These are phyloP conservation scores for Dendrocalamus latiflorus DNA, from an alignment of 202 grass and related monocot species.

Conservation along the genomic window DNA sequence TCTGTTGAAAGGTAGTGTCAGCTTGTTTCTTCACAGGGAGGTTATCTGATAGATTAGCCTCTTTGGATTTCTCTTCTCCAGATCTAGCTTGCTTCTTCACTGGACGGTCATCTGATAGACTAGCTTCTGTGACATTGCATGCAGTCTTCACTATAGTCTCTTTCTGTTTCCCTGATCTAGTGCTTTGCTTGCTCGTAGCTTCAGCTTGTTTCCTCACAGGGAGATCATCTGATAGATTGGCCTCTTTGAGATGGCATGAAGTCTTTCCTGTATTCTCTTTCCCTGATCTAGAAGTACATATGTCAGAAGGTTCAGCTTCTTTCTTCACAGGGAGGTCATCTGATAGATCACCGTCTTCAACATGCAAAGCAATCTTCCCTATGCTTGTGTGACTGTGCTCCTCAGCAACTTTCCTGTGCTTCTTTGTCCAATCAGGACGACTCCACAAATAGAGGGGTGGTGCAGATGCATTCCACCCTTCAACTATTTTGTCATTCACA, in stretches of 20 bases:
- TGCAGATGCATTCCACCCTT: slow-evolving; percentile 77
- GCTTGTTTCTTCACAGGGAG: slow-evolving; percentile 15
- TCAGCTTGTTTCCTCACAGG: slow-evolving; percentile 13
- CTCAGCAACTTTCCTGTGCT: slow-evolving; percentile 56
- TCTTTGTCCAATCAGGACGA: slow-evolving; percentile 60
- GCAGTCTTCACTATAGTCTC: not conserved
- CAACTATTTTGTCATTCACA: slow-evolving; percentile 56
- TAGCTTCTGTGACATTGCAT: not conserved
- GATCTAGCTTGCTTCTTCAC: slow-evolving; percentile 20
- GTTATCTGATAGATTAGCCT: not conserved
- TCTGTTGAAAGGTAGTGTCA: slow-evolving; percentile 16
- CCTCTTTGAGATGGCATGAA: not conserved
- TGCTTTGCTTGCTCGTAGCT: not conserved
- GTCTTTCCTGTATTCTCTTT: not conserved
- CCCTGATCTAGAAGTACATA: not conserved
- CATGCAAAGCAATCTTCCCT: not conserved
- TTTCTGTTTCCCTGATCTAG: slow-evolving; percentile 17
- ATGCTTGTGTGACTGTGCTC: slow-evolving; percentile 40
- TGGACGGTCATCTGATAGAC: slow-evolving; percentile 12
- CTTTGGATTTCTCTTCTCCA: slow-evolving; percentile 17
- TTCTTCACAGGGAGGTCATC: not conserved
- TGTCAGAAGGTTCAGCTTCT: slow-evolving; percentile 20
- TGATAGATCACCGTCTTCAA: slow-evolving; percentile 6
- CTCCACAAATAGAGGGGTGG: slow-evolving; percentile 88
- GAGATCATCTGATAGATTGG: slow-evolving; percentile 7